Conservation (phyloP, 1,139 yeast species). For the Arxiozyma slooffiae region DNA sequence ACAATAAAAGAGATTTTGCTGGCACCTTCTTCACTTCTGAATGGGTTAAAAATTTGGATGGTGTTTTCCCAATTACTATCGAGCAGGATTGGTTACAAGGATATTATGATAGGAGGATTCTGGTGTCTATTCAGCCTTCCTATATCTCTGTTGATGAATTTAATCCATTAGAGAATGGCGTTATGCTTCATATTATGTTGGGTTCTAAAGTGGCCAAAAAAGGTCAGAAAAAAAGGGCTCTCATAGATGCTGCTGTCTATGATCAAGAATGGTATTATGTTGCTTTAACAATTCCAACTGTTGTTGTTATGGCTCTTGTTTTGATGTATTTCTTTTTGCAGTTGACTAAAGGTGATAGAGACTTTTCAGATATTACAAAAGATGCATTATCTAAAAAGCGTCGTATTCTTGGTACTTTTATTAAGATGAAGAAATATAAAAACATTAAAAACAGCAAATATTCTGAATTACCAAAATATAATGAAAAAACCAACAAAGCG, state of each 20-base stretch:
- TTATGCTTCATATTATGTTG: constrained; percentile 47
- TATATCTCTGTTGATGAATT: constrained; percentile 56
- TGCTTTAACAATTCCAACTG: constrained; percentile 61
- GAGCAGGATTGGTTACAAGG: constrained; percentile 54
- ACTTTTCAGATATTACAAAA: constrained; percentile 35
- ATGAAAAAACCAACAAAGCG: constrained; percentile 26
- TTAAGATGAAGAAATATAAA: constrained; percentile 29
- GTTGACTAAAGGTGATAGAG: constrained; percentile 42
- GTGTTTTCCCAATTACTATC: constrained; percentile 52
- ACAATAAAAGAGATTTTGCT: constrained; percentile 39
- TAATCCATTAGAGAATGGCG: constrained; percentile 42
- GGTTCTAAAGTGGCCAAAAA: constrained; percentile 55
- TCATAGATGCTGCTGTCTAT: constrained; percentile 48
- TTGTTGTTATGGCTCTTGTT: constrained; percentile 50
- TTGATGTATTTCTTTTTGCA: constrained; percentile 55
- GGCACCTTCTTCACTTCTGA: constrained; percentile 58
- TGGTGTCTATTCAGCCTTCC: constrained; percentile 65
- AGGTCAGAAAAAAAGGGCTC: constrained; percentile 44
- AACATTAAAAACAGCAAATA: constrained; percentile 33
- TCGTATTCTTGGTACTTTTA: constrained; percentile 35
- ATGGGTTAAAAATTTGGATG: constrained; percentile 59
- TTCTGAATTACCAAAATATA: constrained; percentile 33
- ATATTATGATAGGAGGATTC: constrained; percentile 38
- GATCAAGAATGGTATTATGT: constrained; percentile 59
- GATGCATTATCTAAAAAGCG: constrained; percentile 45